Evolutionary conservation across 768 basidiomycete genomes (phyloP).

Genomic region (Hygrophoropsis aurantiaca): DNA sequence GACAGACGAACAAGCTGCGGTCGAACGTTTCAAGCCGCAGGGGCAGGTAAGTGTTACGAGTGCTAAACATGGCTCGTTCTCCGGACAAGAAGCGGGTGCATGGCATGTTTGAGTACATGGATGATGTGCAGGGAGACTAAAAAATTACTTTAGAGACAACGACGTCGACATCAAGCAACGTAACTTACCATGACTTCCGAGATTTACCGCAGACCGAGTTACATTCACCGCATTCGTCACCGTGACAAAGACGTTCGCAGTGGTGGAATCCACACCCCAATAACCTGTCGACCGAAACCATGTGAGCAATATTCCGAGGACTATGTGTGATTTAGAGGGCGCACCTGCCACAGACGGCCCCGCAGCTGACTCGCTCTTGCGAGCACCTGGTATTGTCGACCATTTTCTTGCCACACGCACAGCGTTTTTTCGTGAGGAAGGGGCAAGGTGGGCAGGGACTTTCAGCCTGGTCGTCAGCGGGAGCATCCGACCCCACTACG

Average conservation of each 20-base stretch:
- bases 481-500: constrained; percentile 21
- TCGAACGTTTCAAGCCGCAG: constrained; percentile 80
- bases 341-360: constrained; percentile 78
- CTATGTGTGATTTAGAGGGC: no score
- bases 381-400: constrained; percentile 84
- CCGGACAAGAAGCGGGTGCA: constrained; percentile 82
- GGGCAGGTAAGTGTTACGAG: constrained; percentile 71
- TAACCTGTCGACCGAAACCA: constrained; percentile 37
- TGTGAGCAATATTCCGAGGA: no score
- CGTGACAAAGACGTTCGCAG: constrained; percentile 83
- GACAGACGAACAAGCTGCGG: constrained; percentile 68
- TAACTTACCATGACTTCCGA: constrained; percentile 74
- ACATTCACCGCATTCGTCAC: constrained; percentile 78
- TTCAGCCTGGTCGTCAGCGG: not conserved
- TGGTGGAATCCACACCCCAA: constrained; percentile 87
- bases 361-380: constrained; percentile 78
- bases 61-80: constrained; percentile 73
- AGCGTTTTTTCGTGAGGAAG: constrained; percentile 72
- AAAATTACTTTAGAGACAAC: not conserved
- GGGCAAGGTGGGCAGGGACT: constrained; percentile 81
- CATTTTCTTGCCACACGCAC: constrained; percentile 86
- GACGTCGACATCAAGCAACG: constrained; percentile 1
- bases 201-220: constrained; percentile 80
- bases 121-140: constrained; percentile 67
- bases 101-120: constrained; percentile 82